Percentiles rank a stretch among this genome's conserved stretches.
These are phyloP conservation scores for Kwoniella europaea DNA, from an alignment of 768 basidiomycete genomes.

Conservation along the genomic window DNA sequence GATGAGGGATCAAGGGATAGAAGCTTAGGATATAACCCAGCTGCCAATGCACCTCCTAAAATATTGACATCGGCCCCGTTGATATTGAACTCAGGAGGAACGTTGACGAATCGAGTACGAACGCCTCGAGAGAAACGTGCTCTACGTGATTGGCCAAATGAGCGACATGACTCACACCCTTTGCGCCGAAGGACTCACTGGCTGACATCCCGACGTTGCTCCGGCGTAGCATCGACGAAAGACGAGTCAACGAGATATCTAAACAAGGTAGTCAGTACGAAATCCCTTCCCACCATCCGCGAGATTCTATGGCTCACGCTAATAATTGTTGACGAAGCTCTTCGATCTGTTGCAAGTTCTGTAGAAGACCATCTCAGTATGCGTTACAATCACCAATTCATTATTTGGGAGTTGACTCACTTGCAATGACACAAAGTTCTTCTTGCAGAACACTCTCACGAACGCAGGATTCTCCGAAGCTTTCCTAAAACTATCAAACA, in stretches of 20 bases:
- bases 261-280: neutral
- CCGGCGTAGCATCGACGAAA: conserved; percentile 73
- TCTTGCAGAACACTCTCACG: conserved; percentile 77
- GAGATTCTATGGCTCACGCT: conserved; percentile 61
- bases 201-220: conserved; percentile 72
- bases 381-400: conserved; percentile 11
- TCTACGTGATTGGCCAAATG: conserved; percentile 58
- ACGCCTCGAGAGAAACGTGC: conserved; percentile 72
- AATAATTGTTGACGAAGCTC: conserved; percentile 90
- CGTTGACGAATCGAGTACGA: conserved; percentile 73
- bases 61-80: conserved; percentile 69
- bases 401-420: conserved; percentile 56
- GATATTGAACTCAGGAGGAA: conserved; percentile 73
- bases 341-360: conserved; percentile 95
- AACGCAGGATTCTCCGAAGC: conserved; percentile 68
- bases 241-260: conserved; percentile 88
- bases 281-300: too few species aligned
- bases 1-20: conserved; percentile 67
- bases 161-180: too few species aligned
- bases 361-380: conserved; percentile 1
- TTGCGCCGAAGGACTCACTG: conserved; percentile 60
- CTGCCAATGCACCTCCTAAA: conserved; percentile 78
- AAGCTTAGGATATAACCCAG: conserved; percentile 90
- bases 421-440: conserved; percentile 82
- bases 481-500: conserved; percentile 83